phyloP scores from a whole-genome alignment of 331 rosid genomes.

The Acacia pycnantha region DNA sequence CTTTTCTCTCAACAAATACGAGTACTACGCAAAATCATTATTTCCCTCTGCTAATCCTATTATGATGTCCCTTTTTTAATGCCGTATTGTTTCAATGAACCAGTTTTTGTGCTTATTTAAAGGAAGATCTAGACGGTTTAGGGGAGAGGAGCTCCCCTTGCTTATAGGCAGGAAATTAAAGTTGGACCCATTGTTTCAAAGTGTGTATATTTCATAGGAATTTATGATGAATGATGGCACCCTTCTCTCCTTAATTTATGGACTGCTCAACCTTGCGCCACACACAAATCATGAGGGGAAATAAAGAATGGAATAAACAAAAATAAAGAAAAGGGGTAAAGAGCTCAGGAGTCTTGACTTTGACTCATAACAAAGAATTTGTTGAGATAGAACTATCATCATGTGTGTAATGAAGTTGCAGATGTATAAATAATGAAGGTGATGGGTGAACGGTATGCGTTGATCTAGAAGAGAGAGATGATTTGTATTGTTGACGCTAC shows the following conservation, averaged over 20 bases:
- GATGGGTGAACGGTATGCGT: neutral
- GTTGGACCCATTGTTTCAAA: neutral
- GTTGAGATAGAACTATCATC: neutral
- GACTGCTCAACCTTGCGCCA: neutral
- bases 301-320: neutral
- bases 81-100: neutral
- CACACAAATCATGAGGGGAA: neutral
- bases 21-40: slow-evolving; percentile 11
- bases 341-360: neutral
- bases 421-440: neutral
- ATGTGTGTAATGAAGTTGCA: neutral
- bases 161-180: too few relatives aligned
- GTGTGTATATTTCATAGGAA: slow-evolving; percentile 18
- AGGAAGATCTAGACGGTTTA: too few relatives aligned
- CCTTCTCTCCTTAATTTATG: slow-evolving; percentile 18
- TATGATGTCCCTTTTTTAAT: neutral
- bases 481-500: neutral
- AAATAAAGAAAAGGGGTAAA: neutral
- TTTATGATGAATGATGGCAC: slow-evolving; percentile 11
- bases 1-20: slow-evolving; percentile 34
- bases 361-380: neutral
- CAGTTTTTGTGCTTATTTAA: too few relatives aligned
- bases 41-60: slow-evolving; percentile 26
- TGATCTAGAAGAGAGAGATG: neutral
- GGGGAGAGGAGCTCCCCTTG: too few relatives aligned